Percentiles rank a stretch among this genome's conserved stretches.
Conservation (phyloP, 1,284 basidiomycete species). For the Marasmius sp. region DNA sequence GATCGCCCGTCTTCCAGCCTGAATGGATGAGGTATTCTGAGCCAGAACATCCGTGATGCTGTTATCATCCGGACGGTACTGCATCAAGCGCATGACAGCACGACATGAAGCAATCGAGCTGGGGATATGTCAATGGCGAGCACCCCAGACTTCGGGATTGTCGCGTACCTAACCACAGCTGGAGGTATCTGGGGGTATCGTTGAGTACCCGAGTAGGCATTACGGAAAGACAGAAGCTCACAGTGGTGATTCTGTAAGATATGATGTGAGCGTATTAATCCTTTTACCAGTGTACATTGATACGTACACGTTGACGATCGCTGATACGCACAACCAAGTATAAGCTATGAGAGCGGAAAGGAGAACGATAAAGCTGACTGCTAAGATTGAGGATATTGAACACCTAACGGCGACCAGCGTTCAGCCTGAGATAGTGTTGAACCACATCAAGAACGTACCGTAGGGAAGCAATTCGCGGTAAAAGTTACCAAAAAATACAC, state of each 20-base stretch:
- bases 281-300: neutral
- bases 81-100: conserved; percentile 60
- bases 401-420: conserved; percentile 28
- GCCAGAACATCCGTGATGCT: conserved; percentile 46
- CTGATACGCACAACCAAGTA: conserved; percentile 31
- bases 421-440: conserved; percentile 1
- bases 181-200: conserved; percentile 52
- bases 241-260: conserved; percentile 32
- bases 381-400: conserved; percentile 61
- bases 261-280: conserved; percentile 1
- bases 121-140: conserved; percentile 1
- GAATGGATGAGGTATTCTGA: conserved; percentile 24
- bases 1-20: conserved; percentile 5
- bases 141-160: neutral
- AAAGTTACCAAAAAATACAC: conserved; percentile 67
- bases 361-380: conserved; percentile 37
- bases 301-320: conserved; percentile 62
- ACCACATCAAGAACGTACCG: conserved; percentile 39
- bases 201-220: neutral
- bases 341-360: neutral
- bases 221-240: conserved; percentile 20
- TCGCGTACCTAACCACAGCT: conserved; percentile 57
- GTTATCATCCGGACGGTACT: conserved; percentile 43
- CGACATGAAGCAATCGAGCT: conserved; percentile 69
- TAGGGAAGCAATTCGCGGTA: conserved; percentile 63